These are phyloP conservation scores for Phaffia australis DNA, from an alignment of 768 basidiomycete genomes.

Conservation along the genomic window DNA sequence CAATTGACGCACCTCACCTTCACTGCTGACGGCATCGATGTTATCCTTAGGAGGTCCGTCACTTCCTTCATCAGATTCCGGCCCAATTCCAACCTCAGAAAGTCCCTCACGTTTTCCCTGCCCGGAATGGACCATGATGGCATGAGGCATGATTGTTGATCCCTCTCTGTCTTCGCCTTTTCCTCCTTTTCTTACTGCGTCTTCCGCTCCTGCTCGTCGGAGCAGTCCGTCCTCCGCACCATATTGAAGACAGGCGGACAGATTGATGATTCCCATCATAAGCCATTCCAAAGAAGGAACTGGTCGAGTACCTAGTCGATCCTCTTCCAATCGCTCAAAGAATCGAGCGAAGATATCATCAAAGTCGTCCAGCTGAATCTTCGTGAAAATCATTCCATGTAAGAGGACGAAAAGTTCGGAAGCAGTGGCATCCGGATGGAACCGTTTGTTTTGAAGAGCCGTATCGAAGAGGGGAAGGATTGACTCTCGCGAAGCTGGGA, in stretches of 20 bases:
- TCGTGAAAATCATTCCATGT: constrained; percentile 95
- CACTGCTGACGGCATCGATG: not conserved
- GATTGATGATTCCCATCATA: constrained; percentile 85
- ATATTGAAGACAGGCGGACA: constrained; percentile 75
- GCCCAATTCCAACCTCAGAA: not conserved
- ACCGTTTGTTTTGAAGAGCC: constrained; percentile 58
- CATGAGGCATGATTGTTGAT: constrained; percentile 19
- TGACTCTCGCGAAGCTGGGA: constrained; percentile 76
- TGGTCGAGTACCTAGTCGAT: constrained; percentile 35
- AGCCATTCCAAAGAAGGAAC: constrained; percentile 65
- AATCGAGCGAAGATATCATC: constrained; percentile 66
- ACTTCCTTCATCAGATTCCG: not conserved
- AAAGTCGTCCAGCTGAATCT: constrained; percentile 89
- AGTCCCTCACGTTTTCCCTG: not conserved
- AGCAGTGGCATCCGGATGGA: constrained; percentile 52
- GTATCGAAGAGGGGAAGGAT: constrained; percentile 79
- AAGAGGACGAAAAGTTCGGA: constrained; percentile 79
- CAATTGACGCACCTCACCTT: constrained; percentile 28
- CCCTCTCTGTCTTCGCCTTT: constrained; percentile 2
- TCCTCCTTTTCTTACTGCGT: constrained; percentile 29
- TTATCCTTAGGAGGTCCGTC: constrained; percentile 1
- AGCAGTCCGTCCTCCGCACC: constrained; percentile 64
- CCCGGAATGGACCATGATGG: constrained; percentile 27
- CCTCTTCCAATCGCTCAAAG: constrained; percentile 72
- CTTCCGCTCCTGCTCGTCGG: constrained; percentile 48